Evolutionary conservation across 2,329 filamentous ascomycete species (phyloP).

Genomic region (Arthrobotrys sinensis): DNA sequence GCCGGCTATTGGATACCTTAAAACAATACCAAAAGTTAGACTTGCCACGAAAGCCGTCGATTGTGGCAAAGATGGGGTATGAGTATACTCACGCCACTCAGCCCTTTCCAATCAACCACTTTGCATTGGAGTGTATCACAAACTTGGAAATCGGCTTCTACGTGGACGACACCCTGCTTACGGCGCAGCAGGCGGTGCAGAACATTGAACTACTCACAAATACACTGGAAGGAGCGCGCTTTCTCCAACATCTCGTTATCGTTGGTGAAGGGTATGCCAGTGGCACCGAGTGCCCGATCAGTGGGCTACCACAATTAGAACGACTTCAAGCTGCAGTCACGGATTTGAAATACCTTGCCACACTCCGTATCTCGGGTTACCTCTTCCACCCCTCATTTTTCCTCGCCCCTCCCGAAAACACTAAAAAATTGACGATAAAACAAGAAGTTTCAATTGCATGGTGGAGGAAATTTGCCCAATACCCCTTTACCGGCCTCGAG

Average conservation of each 20-base stretch:
- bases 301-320: background rate
- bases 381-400: conserved; percentile 15
- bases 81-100: background rate
- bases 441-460: conserved; percentile 10
- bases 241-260: background rate
- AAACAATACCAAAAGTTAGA: background rate
- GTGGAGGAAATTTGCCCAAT: conserved; percentile 13
- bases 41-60: background rate
- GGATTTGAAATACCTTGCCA: background rate
- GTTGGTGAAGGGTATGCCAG: background rate
- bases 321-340: conserved; percentile 3
- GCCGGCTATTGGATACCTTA: background rate
- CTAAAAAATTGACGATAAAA: background rate
- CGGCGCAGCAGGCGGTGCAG: background rate
- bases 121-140: conserved; percentile 11
- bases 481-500: background rate
- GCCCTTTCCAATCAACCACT: background rate
- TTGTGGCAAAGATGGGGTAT: background rate
- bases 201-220: conserved; percentile 5
- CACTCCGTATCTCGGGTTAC: background rate
- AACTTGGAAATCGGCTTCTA: background rate
- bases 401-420: conserved; percentile 3
- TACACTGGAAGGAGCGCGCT: background rate
- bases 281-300: background rate
- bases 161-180: background rate